Conservation (phyloP, 805 yeast genomes). For the Myxozyma lipomycoides region DNA sequence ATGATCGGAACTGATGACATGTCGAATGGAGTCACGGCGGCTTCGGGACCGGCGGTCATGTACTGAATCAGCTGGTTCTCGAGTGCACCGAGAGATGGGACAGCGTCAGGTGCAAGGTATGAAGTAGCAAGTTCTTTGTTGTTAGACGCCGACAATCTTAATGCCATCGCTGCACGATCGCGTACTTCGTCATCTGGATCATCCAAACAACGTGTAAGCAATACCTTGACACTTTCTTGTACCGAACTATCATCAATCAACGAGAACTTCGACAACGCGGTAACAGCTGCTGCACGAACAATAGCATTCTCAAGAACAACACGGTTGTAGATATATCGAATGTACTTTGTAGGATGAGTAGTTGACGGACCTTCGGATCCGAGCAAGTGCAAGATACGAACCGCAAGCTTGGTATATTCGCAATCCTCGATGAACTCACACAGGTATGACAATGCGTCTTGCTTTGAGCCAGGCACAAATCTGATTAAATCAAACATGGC, state of each 20-base stretch:
- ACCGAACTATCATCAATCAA: constrained; percentile 66
- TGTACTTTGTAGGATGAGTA: constrained; percentile 79
- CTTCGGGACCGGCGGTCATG: constrained; percentile 50
- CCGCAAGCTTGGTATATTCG: constrained; percentile 89
- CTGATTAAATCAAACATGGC: constrained; percentile 89
- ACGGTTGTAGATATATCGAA: constrained; percentile 94
- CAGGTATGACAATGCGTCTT: constrained; percentile 75
- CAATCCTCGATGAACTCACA: constrained; percentile 98
- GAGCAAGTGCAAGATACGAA: constrained; percentile 83
- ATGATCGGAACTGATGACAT: constrained; percentile 57
- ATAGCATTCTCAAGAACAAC: constrained; percentile 93
- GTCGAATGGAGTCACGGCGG: constrained; percentile 58
- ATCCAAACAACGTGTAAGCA: constrained; percentile 75
- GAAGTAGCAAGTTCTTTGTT: constrained; percentile 39
- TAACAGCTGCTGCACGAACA: constrained; percentile 92
- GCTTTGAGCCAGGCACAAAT: constrained; percentile 78
- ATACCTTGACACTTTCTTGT: constrained; percentile 62
- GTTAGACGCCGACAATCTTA: constrained; percentile 49
- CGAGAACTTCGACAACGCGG: constrained; percentile 88
- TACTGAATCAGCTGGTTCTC: constrained; percentile 75
- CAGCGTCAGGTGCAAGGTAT: constrained; percentile 62
- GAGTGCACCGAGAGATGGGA: constrained; percentile 69
- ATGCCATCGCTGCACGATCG: constrained; percentile 88
- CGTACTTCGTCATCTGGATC: constrained; percentile 96
- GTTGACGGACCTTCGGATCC: constrained; percentile 94